Percentiles rank a stretch among this genome's conserved stretches.
Conservation (phyloP, 2,329 filamentous ascomycete genomes). For the Beauveria brongniartii region DNA sequence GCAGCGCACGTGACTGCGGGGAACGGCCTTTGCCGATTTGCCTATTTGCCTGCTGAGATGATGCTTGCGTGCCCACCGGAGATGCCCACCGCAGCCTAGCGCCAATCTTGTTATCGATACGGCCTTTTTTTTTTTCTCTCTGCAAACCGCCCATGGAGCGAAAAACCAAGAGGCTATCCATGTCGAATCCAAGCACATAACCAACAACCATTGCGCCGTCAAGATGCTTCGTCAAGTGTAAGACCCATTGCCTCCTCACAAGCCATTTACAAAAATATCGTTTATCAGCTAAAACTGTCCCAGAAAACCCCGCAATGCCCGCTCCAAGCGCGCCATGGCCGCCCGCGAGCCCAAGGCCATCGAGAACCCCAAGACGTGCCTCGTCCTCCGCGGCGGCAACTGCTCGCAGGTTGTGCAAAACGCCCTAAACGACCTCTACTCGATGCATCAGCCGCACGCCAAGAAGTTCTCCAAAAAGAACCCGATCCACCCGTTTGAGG, state of each 20-base stretch:
- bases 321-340: constrained; percentile 90
- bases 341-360: constrained; percentile 81
- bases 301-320: constrained; percentile 61
- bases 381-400: constrained; percentile 82
- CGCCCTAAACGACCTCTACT: constrained; percentile 75
- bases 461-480: constrained; percentile 98
- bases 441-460: constrained; percentile 74
- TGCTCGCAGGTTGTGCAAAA: constrained; percentile 78
- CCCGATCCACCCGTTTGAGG: constrained; percentile 88
- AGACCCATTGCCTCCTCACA: constrained; percentile 12
- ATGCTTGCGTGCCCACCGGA: background rate
- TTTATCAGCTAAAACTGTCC: background rate
- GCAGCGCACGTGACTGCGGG: constrained; percentile 29
- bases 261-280: background rate
- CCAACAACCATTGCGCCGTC: constrained; percentile 11
- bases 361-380: constrained; percentile 84
- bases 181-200: constrained; percentile 6
- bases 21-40: constrained; percentile 12
- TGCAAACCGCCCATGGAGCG: background rate
- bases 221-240: constrained; percentile 45
- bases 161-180: background rate
- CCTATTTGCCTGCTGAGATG: constrained; percentile 8
- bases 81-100: background rate
- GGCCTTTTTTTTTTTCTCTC: constrained; percentile 20
- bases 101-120: constrained; percentile 28